These are phyloP conservation scores for Xylariaceae sp. DNA, from an alignment of 2,329 filamentous ascomycete species.

Conservation along the genomic window DNA sequence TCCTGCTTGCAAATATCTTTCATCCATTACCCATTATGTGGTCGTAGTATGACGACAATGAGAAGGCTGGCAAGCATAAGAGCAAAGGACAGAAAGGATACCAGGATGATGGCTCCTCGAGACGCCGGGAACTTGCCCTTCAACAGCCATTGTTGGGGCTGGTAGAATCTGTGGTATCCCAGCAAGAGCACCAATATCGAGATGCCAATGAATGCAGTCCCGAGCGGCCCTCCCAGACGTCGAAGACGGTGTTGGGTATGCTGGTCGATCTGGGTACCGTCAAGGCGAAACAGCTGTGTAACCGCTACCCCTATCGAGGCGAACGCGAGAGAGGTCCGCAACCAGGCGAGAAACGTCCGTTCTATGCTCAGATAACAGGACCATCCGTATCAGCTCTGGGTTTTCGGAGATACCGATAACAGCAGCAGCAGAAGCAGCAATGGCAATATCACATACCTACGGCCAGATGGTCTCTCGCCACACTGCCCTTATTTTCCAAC, in stretches of 20 bases:
- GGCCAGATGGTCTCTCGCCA: conserved; percentile 76
- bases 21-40: conserved; percentile 13
- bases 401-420: not conserved
- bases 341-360: conserved; percentile 79
- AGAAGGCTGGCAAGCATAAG: conserved; percentile 57
- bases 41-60: conserved; percentile 54
- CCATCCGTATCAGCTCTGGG: conserved; percentile 17
- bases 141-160: conserved; percentile 74
- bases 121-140: conserved; percentile 75
- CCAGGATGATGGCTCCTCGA: conserved; percentile 66
- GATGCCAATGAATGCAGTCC: conserved; percentile 70
- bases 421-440: not conserved
- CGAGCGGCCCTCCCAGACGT: conserved; percentile 66
- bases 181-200: conserved; percentile 69
- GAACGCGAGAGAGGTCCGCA: conserved; percentile 75
- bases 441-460: conserved; percentile 49
- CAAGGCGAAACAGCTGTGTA: conserved; percentile 79
- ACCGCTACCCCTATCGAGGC: conserved; percentile 78
- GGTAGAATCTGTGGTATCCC: conserved; percentile 73
- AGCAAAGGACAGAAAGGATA: conserved; percentile 59
- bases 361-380: conserved; percentile 46
- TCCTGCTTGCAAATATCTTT: not conserved
- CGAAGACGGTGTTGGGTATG: conserved; percentile 38
- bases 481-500: conserved; percentile 79
- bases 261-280: conserved; percentile 52